These are phyloP conservation scores for Moesziomyces globuligerus DNA, from an alignment of 1,284 basidiomycete genomes.

Conservation along the genomic window DNA sequence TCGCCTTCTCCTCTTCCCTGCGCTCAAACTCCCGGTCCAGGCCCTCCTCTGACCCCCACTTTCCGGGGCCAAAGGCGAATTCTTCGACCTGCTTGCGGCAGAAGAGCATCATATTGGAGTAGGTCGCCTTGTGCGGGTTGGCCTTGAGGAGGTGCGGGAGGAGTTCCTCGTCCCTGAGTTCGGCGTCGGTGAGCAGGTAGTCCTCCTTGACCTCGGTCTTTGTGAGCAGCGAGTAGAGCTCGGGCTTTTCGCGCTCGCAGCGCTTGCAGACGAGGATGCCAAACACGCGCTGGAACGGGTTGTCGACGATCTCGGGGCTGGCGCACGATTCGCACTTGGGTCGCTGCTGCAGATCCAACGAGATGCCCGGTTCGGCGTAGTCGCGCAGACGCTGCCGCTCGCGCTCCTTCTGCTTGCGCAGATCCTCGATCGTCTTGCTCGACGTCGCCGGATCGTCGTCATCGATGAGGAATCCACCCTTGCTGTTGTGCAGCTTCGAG, in stretches of 20 bases:
- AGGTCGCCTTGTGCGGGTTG: conserved; percentile 96
- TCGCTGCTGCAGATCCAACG: conserved; percentile 53
- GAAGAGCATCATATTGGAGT: conserved; percentile 99
- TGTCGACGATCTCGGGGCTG: conserved; percentile 56
- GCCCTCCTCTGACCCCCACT: conserved; percentile 94
- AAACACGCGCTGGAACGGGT: conserved; percentile 59
- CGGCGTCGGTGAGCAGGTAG: conserved; percentile 86
- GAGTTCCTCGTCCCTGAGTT: conserved; percentile 88
- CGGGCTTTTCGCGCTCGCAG: conserved; percentile 79
- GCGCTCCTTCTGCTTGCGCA: conserved; percentile 61
- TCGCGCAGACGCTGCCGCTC: conserved; percentile 58
- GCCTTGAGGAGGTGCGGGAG: conserved; percentile 94
- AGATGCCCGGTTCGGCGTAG: conserved; percentile 57
- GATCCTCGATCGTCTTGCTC: conserved; percentile 55
- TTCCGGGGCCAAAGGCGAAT: conserved; percentile 85
- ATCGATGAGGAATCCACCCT: conserved; percentile 65
- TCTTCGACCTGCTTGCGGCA: conserved; percentile 92
- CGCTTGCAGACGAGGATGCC: conserved; percentile 79
- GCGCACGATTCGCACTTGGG: conserved; percentile 57
- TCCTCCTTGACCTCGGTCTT: conserved; percentile 96
- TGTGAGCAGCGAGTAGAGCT: conserved; percentile 92
- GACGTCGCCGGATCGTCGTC: conserved; percentile 41
- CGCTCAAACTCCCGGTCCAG: conserved; percentile 88
- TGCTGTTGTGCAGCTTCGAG: conserved; percentile 62
- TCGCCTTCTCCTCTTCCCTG: conserved; percentile 83